phyloP scores from a whole-genome alignment of 495 filamentous ascomycete genomes.

The Amorphotheca resinae region DNA sequence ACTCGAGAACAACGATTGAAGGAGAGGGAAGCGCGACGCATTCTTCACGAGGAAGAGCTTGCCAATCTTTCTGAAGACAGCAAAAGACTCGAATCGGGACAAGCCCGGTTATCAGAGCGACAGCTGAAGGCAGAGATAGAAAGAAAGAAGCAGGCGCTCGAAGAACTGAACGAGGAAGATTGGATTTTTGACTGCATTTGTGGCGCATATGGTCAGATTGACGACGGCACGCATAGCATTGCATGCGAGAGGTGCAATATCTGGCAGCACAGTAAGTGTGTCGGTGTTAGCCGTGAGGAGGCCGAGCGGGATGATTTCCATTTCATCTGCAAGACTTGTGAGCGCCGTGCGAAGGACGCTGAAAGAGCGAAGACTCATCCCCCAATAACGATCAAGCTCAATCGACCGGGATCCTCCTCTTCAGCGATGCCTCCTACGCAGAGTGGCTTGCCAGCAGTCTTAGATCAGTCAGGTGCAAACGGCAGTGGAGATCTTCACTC shows the following conservation, averaged over 20 bases:
- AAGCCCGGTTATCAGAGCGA: conserved; percentile 62
- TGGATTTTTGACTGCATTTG: conserved; percentile 96
- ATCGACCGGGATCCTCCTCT: conserved; percentile 37
- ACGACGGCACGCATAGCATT: conserved; percentile 86
- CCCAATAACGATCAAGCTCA: conserved; percentile 61
- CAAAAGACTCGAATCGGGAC: conserved; percentile 47
- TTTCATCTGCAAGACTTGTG: conserved; percentile 74
- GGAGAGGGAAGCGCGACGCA: conserved; percentile 69
- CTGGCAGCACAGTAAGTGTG: conserved; percentile 91
- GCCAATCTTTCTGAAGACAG: conserved; percentile 66
- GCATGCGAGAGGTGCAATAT: conserved; percentile 92
- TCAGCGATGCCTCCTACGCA: conserved; percentile 6
- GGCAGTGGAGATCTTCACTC: background rate
- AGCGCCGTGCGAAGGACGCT: conserved; percentile 49
- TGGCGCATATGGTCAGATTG: conserved; percentile 77
- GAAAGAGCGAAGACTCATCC: conserved; percentile 35
- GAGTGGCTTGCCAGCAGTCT: conserved; percentile 8
- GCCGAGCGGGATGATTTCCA: conserved; percentile 81
- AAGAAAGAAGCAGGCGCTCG: conserved; percentile 57
- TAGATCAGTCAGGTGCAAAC: conserved; percentile 3
- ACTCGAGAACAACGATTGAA: conserved; percentile 73
- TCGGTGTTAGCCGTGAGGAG: conserved; percentile 61
- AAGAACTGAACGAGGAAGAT: conserved; percentile 57
- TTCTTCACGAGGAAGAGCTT: conserved; percentile 72
- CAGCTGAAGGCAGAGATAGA: conserved; percentile 68